These are phyloP conservation scores for Skeletonema marinoi DNA, from an alignment of 108 stramenopile genomes.

Conservation along the genomic window DNA sequence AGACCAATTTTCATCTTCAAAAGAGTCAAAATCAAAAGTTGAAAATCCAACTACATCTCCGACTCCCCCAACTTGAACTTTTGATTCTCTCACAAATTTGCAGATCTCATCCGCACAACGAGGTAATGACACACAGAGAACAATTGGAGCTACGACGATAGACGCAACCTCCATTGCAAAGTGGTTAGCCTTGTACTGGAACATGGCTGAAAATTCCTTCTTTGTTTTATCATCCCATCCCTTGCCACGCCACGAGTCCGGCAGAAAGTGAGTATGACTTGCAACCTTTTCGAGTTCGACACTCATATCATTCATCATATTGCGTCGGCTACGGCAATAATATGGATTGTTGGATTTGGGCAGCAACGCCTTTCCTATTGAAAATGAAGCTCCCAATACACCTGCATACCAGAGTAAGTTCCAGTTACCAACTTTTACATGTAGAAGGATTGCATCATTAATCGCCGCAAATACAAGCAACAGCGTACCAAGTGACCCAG, in stretches of 20 bases:
- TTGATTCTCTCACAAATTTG: slow-evolving; percentile 79
- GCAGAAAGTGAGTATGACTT: slow-evolving; percentile 90
- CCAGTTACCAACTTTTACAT: slow-evolving; percentile 90
- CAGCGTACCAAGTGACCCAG: slow-evolving; percentile 91
- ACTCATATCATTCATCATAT: slow-evolving; percentile 75
- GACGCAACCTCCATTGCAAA: slow-evolving; percentile 78
- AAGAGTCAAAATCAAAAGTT: slow-evolving; percentile 91
- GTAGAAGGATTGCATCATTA: slow-evolving; percentile 92
- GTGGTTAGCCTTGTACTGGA: slow-evolving; percentile 87
- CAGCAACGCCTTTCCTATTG: slow-evolving; percentile 75
- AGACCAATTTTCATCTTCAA: slow-evolving; percentile 79
- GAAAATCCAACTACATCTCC: slow-evolving; percentile 93
- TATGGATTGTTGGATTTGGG: slow-evolving; percentile 60
- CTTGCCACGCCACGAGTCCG: slow-evolving; percentile 79
- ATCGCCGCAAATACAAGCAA: slow-evolving; percentile 87
- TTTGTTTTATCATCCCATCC: slow-evolving; percentile 70
- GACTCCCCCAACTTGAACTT: slow-evolving; percentile 76
- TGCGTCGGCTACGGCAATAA: slow-evolving; percentile 50
- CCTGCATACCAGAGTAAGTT: slow-evolving; percentile 95
- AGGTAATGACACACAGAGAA: slow-evolving; percentile 87
- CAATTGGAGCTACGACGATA: slow-evolving; percentile 88
- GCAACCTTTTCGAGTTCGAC: slow-evolving; percentile 66
- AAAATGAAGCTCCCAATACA: slow-evolving; percentile 79
- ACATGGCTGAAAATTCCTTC: slow-evolving; percentile 66
- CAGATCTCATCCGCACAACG: slow-evolving; percentile 83